Evolutionary conservation across 192 early-diverging fungal species (phyloP), one percentile per base, ranked within the genome.

Genomic region (Endogone sp.): DNA sequence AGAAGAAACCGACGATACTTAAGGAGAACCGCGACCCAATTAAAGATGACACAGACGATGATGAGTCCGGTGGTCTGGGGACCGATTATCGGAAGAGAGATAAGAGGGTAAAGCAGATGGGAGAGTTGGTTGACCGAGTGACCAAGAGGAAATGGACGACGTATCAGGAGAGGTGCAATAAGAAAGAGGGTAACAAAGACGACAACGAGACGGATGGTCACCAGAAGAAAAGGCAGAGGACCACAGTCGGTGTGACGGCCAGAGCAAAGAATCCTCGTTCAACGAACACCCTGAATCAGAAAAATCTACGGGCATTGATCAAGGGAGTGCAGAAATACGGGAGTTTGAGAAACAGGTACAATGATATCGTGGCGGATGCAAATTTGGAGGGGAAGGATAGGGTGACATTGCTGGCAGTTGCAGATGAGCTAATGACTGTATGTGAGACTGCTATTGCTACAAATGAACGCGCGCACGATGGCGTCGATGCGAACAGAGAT

Each of bases 251-350:
- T 60, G 66, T 63, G 16, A 23, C 54, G 4, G 55, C 24, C 28
- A 37, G 61, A 24, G 77, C 78, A 63, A 58, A 69, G 62, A 44
- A 63, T 6, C 0, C 37, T 49, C 9, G 9, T 49, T 6, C 9
- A 22, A 56, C 71, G 22, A 28, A 72, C 55, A 76, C 72, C 21
- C 74, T 98, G 30, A 82, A 84, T 6, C 87, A 91, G 58, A 95
- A 94, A 77, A 93, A 97, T 56, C 73, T 93, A n/a, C 80, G 94
- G 3, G 91, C 92, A 24, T 77, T 99, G 30, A 81, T 88, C 56
- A 87, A 89, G 23, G 89, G 88, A 3, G 73, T 99, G 31, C 82
- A 91, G 56, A 90, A 91, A 64, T 99, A 89, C 76, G 98, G 97
- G 27, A 86, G 89, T 68, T 76, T 91, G 24, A 87, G 91, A n/a